phyloP scores from a whole-genome alignment of 768 basidiomycete genomes.

The Kwoniella sp. region DNA sequence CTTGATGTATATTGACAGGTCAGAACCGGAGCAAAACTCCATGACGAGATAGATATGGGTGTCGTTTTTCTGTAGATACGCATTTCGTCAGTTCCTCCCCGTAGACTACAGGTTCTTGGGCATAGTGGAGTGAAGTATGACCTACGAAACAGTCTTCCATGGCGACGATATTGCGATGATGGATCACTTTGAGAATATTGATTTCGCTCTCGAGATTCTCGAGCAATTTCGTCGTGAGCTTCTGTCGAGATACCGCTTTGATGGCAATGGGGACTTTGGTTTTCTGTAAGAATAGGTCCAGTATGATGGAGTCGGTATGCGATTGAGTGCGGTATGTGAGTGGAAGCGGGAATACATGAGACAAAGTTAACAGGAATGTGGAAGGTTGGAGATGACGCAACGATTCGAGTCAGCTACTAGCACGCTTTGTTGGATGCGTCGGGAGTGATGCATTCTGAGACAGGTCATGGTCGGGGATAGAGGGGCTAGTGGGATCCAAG shows the following conservation, averaged over 20 bases:
- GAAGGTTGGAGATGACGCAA: not conserved
- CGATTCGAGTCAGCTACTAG: too few species aligned
- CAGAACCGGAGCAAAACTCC: conserved; percentile 95
- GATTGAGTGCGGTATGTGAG: too few species aligned
- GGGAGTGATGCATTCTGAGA: too few species aligned
- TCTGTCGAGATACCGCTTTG: conserved; percentile 87
- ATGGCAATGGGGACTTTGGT: conserved; percentile 80
- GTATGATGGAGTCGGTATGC: too few species aligned
- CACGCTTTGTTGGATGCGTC: too few species aligned
- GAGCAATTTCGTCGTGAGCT: conserved; percentile 84
- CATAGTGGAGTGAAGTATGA: conserved; percentile 6
- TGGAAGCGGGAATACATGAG: not conserved
- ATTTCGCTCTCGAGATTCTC: conserved; percentile 99
- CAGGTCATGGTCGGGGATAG: not conserved
- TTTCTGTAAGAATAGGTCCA: conserved; percentile 64
- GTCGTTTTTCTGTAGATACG: conserved; percentile 57
- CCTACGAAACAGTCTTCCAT: conserved; percentile 88
- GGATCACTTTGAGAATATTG: conserved; percentile 88
- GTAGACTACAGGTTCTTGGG: too few species aligned
- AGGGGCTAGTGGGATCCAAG: not conserved
- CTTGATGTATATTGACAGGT: conserved; percentile 95
- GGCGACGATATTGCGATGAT: conserved; percentile 88
- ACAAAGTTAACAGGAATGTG: conserved; percentile 4
- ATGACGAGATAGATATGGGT: conserved; percentile 81
- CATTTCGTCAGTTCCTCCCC: not conserved